These are phyloP conservation scores for Blastocystis sp. DNA, from an alignment of 352 stramenopile genomes.

Conservation along the genomic window DNA sequence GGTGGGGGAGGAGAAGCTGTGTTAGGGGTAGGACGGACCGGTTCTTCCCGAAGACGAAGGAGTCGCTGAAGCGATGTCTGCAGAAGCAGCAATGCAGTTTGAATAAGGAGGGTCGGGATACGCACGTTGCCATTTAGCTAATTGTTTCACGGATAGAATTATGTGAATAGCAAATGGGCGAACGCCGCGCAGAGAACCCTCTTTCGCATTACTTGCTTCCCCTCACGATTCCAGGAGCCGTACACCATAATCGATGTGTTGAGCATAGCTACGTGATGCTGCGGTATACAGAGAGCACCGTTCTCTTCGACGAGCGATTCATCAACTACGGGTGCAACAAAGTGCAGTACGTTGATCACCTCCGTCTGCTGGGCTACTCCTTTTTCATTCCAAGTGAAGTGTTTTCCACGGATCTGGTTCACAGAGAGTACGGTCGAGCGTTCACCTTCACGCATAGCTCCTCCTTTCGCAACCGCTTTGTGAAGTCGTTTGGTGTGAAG, in stretches of 20 bases:
- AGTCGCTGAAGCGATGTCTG: background rate
- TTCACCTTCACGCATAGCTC: background rate
- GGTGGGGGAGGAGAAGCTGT: background rate
- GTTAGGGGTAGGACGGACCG: background rate
- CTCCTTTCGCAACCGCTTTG: background rate
- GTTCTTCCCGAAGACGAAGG: conserved; percentile 47
- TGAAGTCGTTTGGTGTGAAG: background rate
- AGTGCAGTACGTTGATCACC: conserved; percentile 50
- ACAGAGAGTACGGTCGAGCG: background rate
- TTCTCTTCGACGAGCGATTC: conserved; percentile 66
- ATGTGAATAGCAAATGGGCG: conserved; percentile 2
- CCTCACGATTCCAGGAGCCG: conserved; percentile 56
- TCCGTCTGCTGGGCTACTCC: conserved; percentile 21
- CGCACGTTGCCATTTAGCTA: background rate
- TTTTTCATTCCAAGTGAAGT: conserved; percentile 45
- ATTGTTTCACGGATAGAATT: conserved; percentile 4
- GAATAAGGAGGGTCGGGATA: background rate
- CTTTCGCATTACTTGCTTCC: background rate
- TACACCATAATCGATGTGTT: background rate
- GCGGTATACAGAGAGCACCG: background rate
- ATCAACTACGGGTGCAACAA: conserved; percentile 73
- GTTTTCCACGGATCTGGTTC: conserved; percentile 48
- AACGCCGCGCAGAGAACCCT: background rate
- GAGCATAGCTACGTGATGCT: conserved; percentile 56
- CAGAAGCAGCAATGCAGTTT: background rate